Evolutionary conservation across 495 filamentous ascomycete genomes (phyloP), one percentile per base, ranked within the genome.

Genomic region (Lophium mytilinum): DNA sequence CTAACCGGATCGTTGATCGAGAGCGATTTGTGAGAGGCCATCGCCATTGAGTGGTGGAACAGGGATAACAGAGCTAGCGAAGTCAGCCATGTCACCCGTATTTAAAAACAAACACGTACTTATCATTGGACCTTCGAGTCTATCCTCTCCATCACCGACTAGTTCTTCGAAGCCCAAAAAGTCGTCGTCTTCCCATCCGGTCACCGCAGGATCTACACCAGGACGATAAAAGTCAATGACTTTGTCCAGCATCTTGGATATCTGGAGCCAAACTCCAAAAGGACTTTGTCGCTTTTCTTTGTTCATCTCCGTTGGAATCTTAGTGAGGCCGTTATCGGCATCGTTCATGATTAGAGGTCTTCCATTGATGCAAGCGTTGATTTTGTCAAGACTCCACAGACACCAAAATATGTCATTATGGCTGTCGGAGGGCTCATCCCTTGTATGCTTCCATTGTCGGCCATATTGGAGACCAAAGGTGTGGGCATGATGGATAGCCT

Each of bases 201-300:
- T 74, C 4, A 76, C 75, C 21, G 71, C 69, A 1, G 46, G 30
- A 21, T 69, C 69, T 24, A 70, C 61, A 14, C 68, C 68, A 0
- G 85, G 85, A 7, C 85, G 75, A 60, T 90, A 90, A 50, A 86
- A 76, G 12, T 76, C 77, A 60, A 88, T 85, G 46, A 87, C 81
- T 33, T 77, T 76, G 41, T 86, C 81, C 4, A 89, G 74, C 12
- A 85, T 65, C 12, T 76, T 70, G 41, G 72, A 79, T 58, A 76
- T 74, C 57, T 66, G 74, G 53, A 75, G 76, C 80, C 69, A 85
- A 47, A 73, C 72, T 51, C 75, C 75, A 68, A 73, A 83, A 39
- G 69, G 79, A 15, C 71, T 68, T 59, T 57, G 53, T 30, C 56
- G 36, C 34, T 63, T 61, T 47, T 66, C 56, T 14, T 56, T 54